These are phyloP conservation scores for Rhodotorula sp. DNA, from an alignment of 1,284 basidiomycete species.

Conservation along the genomic window DNA sequence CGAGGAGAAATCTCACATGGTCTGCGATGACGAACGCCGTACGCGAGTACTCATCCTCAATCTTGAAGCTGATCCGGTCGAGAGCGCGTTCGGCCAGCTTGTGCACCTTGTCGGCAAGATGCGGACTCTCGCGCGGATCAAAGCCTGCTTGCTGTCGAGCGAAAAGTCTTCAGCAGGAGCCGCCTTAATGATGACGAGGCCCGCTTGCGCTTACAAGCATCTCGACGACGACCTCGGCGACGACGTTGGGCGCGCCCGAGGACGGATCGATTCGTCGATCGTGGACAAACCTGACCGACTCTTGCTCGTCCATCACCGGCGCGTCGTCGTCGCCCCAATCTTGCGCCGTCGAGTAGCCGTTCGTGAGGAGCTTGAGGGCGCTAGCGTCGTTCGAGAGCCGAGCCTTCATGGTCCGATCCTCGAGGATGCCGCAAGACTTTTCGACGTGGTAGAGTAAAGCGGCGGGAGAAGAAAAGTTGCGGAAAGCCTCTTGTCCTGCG, in stretches of 20 bases:
- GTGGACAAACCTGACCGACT: constrained; percentile 15
- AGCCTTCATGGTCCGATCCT: constrained; percentile 25
- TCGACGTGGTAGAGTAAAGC: constrained; percentile 29
- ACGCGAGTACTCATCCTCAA: constrained; percentile 25
- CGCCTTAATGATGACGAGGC: too few species aligned
- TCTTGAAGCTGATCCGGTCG: constrained; percentile 8
- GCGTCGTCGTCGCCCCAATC: neutral
- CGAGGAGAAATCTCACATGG: constrained; percentile 26
- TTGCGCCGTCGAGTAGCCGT: neutral
- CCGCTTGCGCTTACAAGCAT: constrained; percentile 35
- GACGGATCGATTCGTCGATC: constrained; percentile 35
- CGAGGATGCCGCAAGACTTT: constrained; percentile 15
- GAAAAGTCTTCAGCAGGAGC: too few species aligned
- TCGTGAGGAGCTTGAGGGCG: constrained; percentile 5
- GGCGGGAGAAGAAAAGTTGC: constrained; percentile 3
- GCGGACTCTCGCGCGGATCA: constrained; percentile 30
- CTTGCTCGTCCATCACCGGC: neutral
- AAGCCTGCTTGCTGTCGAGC: constrained; percentile 39
- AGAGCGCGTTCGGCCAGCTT: neutral
- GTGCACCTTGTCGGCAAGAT: constrained; percentile 35
- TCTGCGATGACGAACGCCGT: constrained; percentile 33
- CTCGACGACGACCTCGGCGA: constrained; percentile 43
- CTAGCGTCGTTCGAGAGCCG: constrained; percentile 14
- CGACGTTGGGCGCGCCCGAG: constrained; percentile 39
- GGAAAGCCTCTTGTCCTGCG: constrained; percentile 14